phyloP scores from a whole-genome alignment of 768 basidiomycete genomes.

The Asterophora lycoperdoides region DNA sequence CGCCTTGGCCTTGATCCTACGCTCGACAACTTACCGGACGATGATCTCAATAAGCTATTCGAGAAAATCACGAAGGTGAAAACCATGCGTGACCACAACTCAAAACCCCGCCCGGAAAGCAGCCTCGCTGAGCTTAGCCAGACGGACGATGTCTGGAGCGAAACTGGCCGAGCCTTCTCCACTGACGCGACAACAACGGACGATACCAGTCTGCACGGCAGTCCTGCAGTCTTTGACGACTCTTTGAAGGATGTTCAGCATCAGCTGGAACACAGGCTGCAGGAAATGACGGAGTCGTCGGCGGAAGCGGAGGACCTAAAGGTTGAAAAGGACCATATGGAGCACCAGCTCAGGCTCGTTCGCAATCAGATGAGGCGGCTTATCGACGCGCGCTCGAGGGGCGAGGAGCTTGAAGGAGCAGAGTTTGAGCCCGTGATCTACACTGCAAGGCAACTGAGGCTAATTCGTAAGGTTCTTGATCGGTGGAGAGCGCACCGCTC shows the following conservation, averaged over 20 bases:
- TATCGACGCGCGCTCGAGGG: conserved; percentile 69
- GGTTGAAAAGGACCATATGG: conserved; percentile 90
- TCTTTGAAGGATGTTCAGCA: conserved; percentile 67
- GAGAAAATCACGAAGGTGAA: conserved; percentile 94
- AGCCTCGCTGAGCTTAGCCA: conserved; percentile 81
- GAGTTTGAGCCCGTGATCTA: conserved; percentile 81
- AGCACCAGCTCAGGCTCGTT: conserved; percentile 78
- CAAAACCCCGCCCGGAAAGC: conserved; percentile 83
- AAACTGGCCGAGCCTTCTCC: conserved; percentile 72
- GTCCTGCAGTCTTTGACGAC: conserved; percentile 59
- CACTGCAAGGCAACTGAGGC: conserved; percentile 71
- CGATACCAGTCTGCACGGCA: conserved; percentile 72
- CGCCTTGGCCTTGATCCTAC: conserved; percentile 84
- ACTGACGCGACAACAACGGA: conserved; percentile 74
- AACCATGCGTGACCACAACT: conserved; percentile 76
- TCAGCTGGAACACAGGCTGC: conserved; percentile 69
- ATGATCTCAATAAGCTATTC: conserved; percentile 89
- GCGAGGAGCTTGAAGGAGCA: conserved; percentile 65
- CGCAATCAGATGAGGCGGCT: conserved; percentile 79
- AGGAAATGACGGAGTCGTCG: conserved; percentile 48
- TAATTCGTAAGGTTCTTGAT: conserved; percentile 79
- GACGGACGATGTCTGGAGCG: conserved; percentile 87
- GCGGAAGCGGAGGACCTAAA: conserved; percentile 81
- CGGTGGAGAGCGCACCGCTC: conserved; percentile 82
- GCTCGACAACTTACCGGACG: conserved; percentile 89